These are phyloP conservation scores for Penicillium sp. DNA, from an alignment of 2,329 filamentous ascomycete species.

Conservation along the genomic window DNA sequence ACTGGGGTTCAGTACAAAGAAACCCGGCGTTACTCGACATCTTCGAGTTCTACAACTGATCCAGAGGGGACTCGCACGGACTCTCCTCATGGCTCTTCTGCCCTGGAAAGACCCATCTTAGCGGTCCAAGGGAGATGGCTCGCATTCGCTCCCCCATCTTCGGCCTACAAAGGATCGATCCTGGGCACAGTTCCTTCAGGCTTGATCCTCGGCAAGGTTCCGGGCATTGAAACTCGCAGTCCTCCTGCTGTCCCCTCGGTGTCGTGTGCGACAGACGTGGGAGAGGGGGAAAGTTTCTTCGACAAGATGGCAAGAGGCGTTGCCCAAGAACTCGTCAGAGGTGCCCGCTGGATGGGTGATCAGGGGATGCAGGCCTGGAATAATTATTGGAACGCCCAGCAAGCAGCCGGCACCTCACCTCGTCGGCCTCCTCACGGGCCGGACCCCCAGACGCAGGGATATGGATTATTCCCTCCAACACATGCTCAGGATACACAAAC, in stretches of 20 bases:
- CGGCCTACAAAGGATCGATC: constrained; percentile 38
- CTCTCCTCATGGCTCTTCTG: constrained; percentile 26
- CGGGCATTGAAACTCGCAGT: constrained; percentile 42
- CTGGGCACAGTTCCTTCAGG: constrained; percentile 39
- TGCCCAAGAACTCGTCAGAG: constrained; percentile 48
- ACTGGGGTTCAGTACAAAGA: constrained; percentile 67
- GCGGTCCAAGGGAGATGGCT: constrained; percentile 47
- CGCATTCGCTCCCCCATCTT: constrained; percentile 43
- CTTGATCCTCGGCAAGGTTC: constrained; percentile 34
- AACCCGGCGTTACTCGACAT: constrained; percentile 44
- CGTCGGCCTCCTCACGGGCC: constrained; percentile 30
- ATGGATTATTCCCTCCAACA: constrained; percentile 45
- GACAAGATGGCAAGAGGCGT: constrained; percentile 48
- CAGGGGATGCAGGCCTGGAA: constrained; percentile 51
- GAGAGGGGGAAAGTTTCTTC: constrained; percentile 47
- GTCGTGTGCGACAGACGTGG: constrained; percentile 45
- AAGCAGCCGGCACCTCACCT: constrained; percentile 24
- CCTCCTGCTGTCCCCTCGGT: constrained; percentile 42
- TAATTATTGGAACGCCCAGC: constrained; percentile 49
- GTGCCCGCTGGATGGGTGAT: constrained; percentile 49
- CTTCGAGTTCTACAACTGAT: constrained; percentile 46
- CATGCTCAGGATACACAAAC: constrained; percentile 42
- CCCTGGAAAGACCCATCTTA: constrained; percentile 39
- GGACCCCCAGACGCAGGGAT: constrained; percentile 30
- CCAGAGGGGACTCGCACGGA: constrained; percentile 42